These are phyloP conservation scores for Hemerocallis citrina DNA, from an alignment of 106 monocot species.

Conservation along the genomic window DNA sequence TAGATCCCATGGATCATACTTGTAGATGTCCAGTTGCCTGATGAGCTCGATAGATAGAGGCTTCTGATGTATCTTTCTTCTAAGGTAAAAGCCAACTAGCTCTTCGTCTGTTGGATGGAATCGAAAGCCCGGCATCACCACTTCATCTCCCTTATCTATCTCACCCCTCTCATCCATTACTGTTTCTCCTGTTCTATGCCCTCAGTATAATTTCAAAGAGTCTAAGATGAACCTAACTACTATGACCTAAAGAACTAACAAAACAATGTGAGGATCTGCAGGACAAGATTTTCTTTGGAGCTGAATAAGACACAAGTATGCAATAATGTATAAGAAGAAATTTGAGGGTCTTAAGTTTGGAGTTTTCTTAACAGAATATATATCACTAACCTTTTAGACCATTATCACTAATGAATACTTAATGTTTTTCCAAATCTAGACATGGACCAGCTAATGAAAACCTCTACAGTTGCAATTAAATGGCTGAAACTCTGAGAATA, in stretches of 20 bases:
- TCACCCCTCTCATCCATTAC: constrained; percentile 46
- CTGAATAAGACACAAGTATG: constrained; percentile 17
- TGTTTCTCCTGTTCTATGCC: neutral
- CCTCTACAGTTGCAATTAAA: neutral
- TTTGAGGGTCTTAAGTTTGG: neutral
- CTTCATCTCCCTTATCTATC: constrained; percentile 50
- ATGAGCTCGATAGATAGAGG: constrained; percentile 38
- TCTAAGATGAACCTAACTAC: neutral
- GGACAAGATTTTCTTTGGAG: neutral
- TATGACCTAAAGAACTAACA: neutral
- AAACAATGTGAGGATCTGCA: neutral
- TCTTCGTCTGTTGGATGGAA: constrained; percentile 67
- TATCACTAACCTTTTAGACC: neutral
- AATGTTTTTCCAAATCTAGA: neutral
- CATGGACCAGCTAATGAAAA: neutral
- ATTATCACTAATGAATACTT: neutral
- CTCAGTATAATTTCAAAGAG: neutral
- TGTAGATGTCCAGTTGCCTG: constrained; percentile 46
- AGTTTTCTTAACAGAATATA: neutral
- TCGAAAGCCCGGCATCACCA: constrained; percentile 66
- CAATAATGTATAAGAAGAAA: neutral
- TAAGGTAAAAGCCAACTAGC: constrained; percentile 36
- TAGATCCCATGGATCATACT: constrained; percentile 49
- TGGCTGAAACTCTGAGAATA: neutral
- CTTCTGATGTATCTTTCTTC: constrained; percentile 34